A percentile compares a stretch with the other conserved stretches of the same genome.
Evolutionary conservation across 2,329 filamentous ascomycete genomes (phyloP).

Genomic region (Alternaria rosae): DNA sequence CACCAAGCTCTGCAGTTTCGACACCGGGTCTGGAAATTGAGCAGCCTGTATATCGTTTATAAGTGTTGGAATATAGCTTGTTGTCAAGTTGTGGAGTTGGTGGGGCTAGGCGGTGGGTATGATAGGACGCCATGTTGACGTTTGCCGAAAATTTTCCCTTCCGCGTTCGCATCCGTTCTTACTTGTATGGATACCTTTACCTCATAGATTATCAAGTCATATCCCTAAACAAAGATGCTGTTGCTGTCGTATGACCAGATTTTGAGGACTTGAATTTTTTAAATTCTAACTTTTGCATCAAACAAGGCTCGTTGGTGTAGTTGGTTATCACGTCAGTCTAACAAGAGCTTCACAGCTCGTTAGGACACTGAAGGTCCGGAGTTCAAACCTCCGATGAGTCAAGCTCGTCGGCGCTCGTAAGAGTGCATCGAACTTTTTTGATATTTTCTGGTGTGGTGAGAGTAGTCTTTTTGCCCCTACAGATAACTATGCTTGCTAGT

Average conservation of each 20-base stretch:
- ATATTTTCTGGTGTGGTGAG: neutral
- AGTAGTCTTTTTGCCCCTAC: neutral
- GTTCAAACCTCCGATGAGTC: slow-evolving; percentile 2
- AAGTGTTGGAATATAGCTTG: neutral
- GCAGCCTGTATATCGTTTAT: slow-evolving; percentile 7
- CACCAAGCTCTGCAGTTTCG: slow-evolving; percentile 12
- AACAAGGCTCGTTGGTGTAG: slow-evolving; percentile 51
- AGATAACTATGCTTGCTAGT: too few species aligned
- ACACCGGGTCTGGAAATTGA: slow-evolving; percentile 23
- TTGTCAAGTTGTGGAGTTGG: neutral
- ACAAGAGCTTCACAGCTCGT: slow-evolving; percentile 30
- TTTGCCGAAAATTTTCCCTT: neutral
- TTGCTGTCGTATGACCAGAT: neutral
- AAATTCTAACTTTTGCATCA: neutral
- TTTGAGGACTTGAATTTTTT: neutral
- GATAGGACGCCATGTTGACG: neutral
- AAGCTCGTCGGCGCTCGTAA: neutral
- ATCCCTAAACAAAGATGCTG: too few species aligned
- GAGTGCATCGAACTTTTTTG: neutral
- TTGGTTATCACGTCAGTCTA: slow-evolving; percentile 59
- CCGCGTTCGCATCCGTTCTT: neutral
- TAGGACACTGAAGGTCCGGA: slow-evolving; percentile 1
- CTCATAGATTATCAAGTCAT: too few species aligned
- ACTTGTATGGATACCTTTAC: neutral
- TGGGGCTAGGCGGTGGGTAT: neutral